Evolutionary conservation across 495 filamentous ascomycete species (phyloP), one percentile per base, ranked within the genome.

Genomic region (Penicillium paradoxum): DNA sequence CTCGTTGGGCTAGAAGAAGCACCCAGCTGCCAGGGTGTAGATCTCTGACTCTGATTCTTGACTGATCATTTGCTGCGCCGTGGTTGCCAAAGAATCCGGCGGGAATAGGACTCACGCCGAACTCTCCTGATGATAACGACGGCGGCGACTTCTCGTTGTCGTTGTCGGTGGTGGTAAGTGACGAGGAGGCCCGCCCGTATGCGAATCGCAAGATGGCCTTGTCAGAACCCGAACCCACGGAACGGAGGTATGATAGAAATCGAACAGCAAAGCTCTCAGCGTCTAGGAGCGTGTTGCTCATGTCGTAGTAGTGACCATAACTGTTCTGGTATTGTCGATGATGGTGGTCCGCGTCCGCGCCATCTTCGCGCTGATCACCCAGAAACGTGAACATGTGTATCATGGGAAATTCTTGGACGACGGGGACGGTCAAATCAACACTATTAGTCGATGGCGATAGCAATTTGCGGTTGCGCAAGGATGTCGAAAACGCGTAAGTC

Each of bases 181-280:
- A 45, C 38, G 52, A 53, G 37, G 18, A 46, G 15, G 32, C 30
- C 14, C 33, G 48, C 27, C 24, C 10, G 33, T 41, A 49, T 48
- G 57, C 57, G 17, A 59, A 45, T 59, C 53, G 57, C 32, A 59
- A 55, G 48, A 59, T 56, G 29, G 57, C 49, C 40, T 59, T 53
- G 47, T 59, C 39, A 22, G 51, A 25, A 39, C 27, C 48, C 47
- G 47, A 50, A 30, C 42, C 44, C 22, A 59, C 11, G 49, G 57
- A 48, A 13, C 53, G 39, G 41, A 56, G 57, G 38, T 56, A 60
- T 36, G 11, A 18, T 22, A 60, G 49, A 22, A 60, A 60, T 38
- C 53, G 53, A 45, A 56, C 32, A 24, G 57, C 53, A 30, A 56
- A 56, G 53, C 43, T 11, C 43, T 53, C 37, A 21, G 53, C 0